A percentile compares a stretch with the other conserved stretches of the same genome.
These are phyloP conservation scores for Gossypium schwendimanii DNA, from an alignment of 441 rosid species.

Conservation along the genomic window DNA sequence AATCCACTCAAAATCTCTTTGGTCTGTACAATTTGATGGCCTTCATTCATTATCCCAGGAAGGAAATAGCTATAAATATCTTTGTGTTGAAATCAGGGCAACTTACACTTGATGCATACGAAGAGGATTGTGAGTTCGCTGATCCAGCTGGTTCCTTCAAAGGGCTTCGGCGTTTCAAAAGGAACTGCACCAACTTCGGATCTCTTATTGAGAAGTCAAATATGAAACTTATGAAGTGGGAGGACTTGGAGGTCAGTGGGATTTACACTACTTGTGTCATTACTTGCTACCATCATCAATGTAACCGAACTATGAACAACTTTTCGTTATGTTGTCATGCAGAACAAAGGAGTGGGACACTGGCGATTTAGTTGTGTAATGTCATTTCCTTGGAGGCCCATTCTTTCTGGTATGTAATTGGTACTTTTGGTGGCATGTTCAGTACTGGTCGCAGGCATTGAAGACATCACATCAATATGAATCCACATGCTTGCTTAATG, in stretches of 20 bases:
- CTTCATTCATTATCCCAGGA: background rate
- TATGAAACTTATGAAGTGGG: constrained; percentile 92
- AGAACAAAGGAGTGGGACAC: constrained; percentile 64
- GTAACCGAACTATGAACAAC: background rate
- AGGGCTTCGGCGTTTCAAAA: constrained; percentile 78
- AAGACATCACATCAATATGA: background rate
- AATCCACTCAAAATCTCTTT: background rate
- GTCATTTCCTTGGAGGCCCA: constrained; percentile 96
- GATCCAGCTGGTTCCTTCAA: constrained; percentile 94
- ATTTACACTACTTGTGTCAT: background rate
- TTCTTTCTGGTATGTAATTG: constrained; percentile 56
- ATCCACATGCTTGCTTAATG: background rate
- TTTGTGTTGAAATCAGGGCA: constrained; percentile 38
- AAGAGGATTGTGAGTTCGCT: constrained; percentile 85
- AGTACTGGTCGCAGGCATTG: background rate
- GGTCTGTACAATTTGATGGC: background rate
- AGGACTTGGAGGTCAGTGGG: constrained; percentile 56
- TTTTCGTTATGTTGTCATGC: constrained; percentile 5
- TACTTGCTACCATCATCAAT: background rate
- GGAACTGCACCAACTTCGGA: constrained; percentile 87
- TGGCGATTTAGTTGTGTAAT: constrained; percentile 60
- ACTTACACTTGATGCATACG: constrained; percentile 61
- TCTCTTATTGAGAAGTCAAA: constrained; percentile 63
- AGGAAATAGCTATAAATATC: background rate
- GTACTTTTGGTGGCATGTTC: background rate